Evolutionary conservation across 257 asterid species (phyloP).

Genomic region (Nicotiana obtusifolia): DNA sequence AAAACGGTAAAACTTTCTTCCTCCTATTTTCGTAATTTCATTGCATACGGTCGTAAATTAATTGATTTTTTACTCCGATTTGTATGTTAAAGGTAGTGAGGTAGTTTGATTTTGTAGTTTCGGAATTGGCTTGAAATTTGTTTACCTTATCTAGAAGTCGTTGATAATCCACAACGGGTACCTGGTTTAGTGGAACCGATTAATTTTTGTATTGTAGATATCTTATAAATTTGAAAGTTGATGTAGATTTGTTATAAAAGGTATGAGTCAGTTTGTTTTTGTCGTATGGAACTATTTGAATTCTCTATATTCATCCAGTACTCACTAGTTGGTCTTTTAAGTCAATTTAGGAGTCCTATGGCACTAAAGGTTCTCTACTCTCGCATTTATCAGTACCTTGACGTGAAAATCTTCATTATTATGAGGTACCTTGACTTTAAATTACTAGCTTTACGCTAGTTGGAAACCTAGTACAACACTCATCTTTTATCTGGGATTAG

Average conservation of each 20-base stretch:
- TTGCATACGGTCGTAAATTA: not conserved
- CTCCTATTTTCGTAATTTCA: not conserved
- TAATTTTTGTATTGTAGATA: not conserved
- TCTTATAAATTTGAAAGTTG: not conserved
- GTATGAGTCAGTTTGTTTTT: not conserved
- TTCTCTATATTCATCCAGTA: not conserved
- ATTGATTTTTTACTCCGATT: not conserved
- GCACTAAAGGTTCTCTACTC: not conserved
- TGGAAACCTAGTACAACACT: not conserved
- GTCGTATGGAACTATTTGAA: not conserved
- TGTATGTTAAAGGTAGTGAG: not conserved
- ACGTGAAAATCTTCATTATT: not conserved
- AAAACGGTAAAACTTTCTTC: constrained; percentile 46
- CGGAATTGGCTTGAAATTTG: not conserved
- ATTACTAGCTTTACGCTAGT: not conserved
- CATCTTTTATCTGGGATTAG: not conserved
- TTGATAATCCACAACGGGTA: not conserved
- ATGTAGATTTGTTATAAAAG: not conserved
- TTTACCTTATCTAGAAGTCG: not conserved
- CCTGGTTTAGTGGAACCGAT: not conserved
- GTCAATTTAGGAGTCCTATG: not conserved
- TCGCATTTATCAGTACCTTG: not conserved
- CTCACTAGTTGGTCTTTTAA: not conserved
- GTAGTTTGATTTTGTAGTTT: not conserved
- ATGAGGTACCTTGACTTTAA: not conserved